phyloP scores from a whole-genome alignment of 768 basidiomycete species.

The Mrakia blollopis region DNA sequence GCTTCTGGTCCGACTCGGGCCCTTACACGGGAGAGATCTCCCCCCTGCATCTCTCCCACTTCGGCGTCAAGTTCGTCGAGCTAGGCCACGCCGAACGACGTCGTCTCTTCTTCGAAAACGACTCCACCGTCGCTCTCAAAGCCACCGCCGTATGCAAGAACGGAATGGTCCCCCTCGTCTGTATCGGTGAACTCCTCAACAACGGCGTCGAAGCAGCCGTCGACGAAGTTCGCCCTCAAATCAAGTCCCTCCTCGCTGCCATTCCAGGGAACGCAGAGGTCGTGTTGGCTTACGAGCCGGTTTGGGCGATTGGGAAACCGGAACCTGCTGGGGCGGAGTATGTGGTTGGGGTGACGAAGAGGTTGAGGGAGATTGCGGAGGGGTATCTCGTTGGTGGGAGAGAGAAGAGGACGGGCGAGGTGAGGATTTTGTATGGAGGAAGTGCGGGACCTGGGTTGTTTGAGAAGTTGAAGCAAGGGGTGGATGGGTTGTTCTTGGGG shows the following conservation, averaged over 20 bases:
- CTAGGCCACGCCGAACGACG: slow-evolving; percentile 34
- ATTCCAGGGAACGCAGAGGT: slow-evolving; percentile 12
- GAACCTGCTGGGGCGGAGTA: slow-evolving; percentile 30
- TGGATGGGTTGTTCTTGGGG: slow-evolving; percentile 34
- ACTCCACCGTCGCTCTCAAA: slow-evolving; percentile 25
- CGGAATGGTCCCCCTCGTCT: slow-evolving; percentile 30
- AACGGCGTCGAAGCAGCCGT: slow-evolving; percentile 16
- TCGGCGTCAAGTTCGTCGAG: slow-evolving; percentile 32
- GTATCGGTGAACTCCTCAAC: slow-evolving; percentile 31
- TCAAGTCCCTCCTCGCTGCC: slow-evolving; percentile 17
- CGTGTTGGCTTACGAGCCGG: slow-evolving; percentile 35
- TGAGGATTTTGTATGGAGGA: slow-evolving; percentile 31
- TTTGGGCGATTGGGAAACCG: slow-evolving; percentile 34
- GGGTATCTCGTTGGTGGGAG: neutral
- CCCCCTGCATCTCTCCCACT: slow-evolving; percentile 15
- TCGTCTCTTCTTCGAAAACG: slow-evolving; percentile 27
- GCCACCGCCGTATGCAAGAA: slow-evolving; percentile 2
- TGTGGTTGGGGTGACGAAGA: slow-evolving; percentile 29
- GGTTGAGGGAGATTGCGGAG: slow-evolving; percentile 19
- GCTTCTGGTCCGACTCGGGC: slow-evolving; percentile 27
- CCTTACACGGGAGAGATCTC: slow-evolving; percentile 33
- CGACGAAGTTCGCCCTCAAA: slow-evolving; percentile 20
- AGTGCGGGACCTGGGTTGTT: slow-evolving; percentile 33
- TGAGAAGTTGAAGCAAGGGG: slow-evolving; percentile 16
- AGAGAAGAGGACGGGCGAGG: slow-evolving; percentile 10